A percentile compares a stretch with the other conserved stretches of the same genome.
Conservation (phyloP, 2,329 filamentous ascomycete genomes). For the Xylariaceae sp. region DNA sequence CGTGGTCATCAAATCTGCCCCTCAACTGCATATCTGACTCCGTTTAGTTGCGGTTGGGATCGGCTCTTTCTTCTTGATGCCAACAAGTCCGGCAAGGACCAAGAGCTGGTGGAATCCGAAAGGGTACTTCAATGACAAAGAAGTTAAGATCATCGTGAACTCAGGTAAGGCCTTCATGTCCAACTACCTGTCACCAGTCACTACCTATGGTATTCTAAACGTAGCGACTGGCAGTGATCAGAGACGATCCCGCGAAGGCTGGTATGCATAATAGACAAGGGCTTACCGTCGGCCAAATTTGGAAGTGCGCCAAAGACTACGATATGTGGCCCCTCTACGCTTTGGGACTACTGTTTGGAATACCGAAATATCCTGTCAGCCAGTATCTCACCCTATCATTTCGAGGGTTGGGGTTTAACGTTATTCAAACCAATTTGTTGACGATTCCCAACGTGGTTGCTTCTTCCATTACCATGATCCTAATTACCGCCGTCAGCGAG, state of each 20-base stretch:
- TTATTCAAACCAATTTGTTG: constrained; percentile 53
- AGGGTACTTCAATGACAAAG: constrained; percentile 62
- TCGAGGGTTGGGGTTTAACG: constrained; percentile 29
- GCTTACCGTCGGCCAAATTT: constrained; percentile 42
- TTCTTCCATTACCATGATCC: constrained; percentile 47
- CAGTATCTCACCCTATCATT: constrained; percentile 28
- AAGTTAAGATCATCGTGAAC: constrained; percentile 67
- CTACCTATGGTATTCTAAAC: constrained; percentile 10
- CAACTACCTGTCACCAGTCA: neutral
- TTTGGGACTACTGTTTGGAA: constrained; percentile 37
- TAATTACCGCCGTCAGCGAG: constrained; percentile 51
- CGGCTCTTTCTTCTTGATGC: constrained; percentile 55
- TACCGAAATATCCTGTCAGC: constrained; percentile 44
- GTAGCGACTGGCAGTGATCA: constrained; percentile 37
- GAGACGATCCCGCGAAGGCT: constrained; percentile 51
- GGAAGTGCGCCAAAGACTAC: constrained; percentile 47
- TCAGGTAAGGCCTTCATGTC: constrained; percentile 27
- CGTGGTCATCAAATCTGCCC: constrained; percentile 2
- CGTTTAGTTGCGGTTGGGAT: constrained; percentile 46
- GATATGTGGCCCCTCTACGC: constrained; percentile 47
- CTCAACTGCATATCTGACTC: constrained; percentile 38
- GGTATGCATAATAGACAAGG: constrained; percentile 52
- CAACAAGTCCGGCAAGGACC: constrained; percentile 61
- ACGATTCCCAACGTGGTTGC: constrained; percentile 47
- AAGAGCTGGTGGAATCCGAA: constrained; percentile 51